Evolutionary conservation across 2,329 filamentous ascomycete species (phyloP), one percentile per base, ranked within the genome.

Genomic region (Pseudonectria buxi): DNA sequence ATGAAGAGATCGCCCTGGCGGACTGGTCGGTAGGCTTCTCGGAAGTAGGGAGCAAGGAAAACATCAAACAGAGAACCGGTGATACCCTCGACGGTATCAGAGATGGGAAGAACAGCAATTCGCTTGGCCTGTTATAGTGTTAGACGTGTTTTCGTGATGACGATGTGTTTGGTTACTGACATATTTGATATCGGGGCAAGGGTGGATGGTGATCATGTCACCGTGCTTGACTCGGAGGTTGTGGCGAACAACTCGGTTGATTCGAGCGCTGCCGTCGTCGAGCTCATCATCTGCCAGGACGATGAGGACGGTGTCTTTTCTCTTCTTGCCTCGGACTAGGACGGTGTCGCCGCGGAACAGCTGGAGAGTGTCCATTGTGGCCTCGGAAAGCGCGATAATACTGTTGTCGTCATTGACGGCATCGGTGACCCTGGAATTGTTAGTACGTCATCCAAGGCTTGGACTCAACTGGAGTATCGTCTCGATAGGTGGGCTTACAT

Each of bases 141-240:
- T 54, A 47, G 30, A 34, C 12, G 3, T 6, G 11, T n/a, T 36
- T 4, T 9, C 22, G 18, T 4, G 3, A 9, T 6, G 13, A 11
- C 22, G 14, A 24, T 6, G n/a, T 13, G 22, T 11, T 33, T 24
- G 11, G 16, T 27, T 36, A 78, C 87, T 64, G 67, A 95, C 89
- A 65, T 98, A 98, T 95, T 98, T 98, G 74, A 98, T 98, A 65
- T 98, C 92, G 13, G 92, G 90, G 72, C 92, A 98, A 36, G 94
- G 81, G 69, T 96, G 88, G 47, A 98, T 88, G 43, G 89, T 95
- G 67, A 98, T 83, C 59, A 96, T 86, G 61, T 98, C 92, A 59
- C 92, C 92, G 60, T 95, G 90, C 81, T 96, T 96, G 57, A 98
- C 90, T 39, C 92, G 84, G 46, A 98, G 78, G 68, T 98, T 98